phyloP scores from a whole-genome alignment of 148 eudicot genomes.

The Rhododendron griersonianum region DNA sequence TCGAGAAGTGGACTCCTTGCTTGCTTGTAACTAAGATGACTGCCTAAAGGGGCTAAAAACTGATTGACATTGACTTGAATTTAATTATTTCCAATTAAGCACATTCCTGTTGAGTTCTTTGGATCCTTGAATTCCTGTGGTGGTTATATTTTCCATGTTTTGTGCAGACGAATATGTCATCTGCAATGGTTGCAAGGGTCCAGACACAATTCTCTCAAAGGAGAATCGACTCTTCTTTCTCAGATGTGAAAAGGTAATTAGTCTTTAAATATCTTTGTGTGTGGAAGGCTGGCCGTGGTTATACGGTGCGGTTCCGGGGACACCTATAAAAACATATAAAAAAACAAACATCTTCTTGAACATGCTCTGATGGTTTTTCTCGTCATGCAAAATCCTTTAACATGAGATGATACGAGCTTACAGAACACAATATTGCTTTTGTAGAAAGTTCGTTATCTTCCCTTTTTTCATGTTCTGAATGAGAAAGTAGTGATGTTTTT shows the following conservation, averaged over 20 bases:
- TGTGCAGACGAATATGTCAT: slow-evolving; percentile 82
- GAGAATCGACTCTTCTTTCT: slow-evolving; percentile 88
- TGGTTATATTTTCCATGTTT: background rate
- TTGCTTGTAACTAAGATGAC: background rate
- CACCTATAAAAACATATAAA: no score
- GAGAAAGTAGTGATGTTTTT: background rate
- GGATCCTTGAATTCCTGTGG: background rate
- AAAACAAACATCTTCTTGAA: background rate
- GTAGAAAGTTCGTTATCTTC: background rate
- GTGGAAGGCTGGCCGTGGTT: background rate
- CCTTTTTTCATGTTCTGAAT: background rate
- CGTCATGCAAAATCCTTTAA: background rate
- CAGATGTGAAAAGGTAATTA: slow-evolving; percentile 88
- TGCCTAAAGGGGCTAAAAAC: background rate
- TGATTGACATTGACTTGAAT: background rate
- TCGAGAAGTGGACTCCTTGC: background rate
- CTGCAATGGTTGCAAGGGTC: slow-evolving; percentile 94
- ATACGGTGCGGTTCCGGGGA: background rate
- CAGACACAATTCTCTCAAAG: slow-evolving; percentile 89
- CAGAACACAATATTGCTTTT: background rate
- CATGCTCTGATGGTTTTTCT: background rate
- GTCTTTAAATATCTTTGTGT: background rate
- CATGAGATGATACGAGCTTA: background rate
- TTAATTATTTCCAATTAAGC: background rate
- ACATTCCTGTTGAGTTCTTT: background rate